Conservation (phyloP, 495 filamentous ascomycete species). For the Xylaria curta region DNA sequence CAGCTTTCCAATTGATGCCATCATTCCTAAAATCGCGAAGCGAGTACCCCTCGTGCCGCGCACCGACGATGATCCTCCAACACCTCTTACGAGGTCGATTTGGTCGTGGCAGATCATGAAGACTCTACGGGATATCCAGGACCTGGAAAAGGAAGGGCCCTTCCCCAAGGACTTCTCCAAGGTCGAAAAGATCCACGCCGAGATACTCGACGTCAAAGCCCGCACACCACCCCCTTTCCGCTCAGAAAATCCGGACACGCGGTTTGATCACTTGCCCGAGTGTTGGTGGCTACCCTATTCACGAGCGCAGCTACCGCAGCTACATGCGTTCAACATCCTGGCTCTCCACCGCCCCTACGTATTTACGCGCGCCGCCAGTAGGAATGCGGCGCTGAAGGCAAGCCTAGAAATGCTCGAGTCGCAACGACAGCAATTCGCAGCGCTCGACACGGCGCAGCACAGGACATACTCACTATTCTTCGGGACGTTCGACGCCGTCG, state of each 20-base stretch:
- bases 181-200: conserved; percentile 60
- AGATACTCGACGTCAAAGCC: conserved; percentile 53
- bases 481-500: conserved; percentile 67
- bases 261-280: conserved; percentile 54
- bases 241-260: conserved; percentile 60
- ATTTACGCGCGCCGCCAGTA: conserved; percentile 59
- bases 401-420: conserved; percentile 61
- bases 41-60: conserved; percentile 44
- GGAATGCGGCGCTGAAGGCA: conserved; percentile 60
- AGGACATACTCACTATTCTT: conserved; percentile 62
- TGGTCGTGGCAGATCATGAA: conserved; percentile 45
- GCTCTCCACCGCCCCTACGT: conserved; percentile 69
- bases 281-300: conserved; percentile 60
- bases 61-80: conserved; percentile 48
- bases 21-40: conserved; percentile 41
- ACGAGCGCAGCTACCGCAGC: conserved; percentile 53
- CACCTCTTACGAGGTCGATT: conserved; percentile 48
- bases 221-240: conserved; percentile 60
- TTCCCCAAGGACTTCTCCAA: conserved; percentile 57
- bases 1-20: conserved; percentile 48
- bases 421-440: conserved; percentile 57
- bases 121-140: conserved; percentile 46
- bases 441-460: conserved; percentile 57
- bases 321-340: conserved; percentile 60
- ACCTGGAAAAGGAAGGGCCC: conserved; percentile 59